Conservation (phyloP, 1,284 basidiomycete species). For the Puccinia polysora region DNA sequence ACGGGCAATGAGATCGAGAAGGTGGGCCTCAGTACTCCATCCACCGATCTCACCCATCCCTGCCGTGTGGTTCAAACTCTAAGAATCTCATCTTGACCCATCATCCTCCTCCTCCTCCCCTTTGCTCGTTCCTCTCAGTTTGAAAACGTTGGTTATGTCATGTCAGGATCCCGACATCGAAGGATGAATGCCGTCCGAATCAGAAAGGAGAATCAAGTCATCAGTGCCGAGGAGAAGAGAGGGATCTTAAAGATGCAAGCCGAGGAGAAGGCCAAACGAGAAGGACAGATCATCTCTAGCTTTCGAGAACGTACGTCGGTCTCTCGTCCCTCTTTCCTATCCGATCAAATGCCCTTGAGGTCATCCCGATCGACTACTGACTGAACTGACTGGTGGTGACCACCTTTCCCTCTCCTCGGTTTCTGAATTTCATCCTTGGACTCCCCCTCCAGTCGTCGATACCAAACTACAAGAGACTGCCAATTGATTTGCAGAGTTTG, state of each 20-base stretch:
- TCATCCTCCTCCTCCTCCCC: neutral
- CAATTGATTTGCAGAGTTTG: neutral
- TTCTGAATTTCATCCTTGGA: neutral
- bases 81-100: neutral
- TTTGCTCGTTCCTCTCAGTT: conserved; percentile 55
- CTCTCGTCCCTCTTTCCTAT: neutral
- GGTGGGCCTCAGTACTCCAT: neutral
- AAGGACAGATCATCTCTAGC: conserved; percentile 59
- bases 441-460: conserved; percentile 31
- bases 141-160: conserved; percentile 91
- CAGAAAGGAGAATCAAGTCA: conserved; percentile 98
- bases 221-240: conserved; percentile 93
- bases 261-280: conserved; percentile 85
- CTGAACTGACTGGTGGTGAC: neutral
- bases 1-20: conserved; percentile 75
- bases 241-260: conserved; percentile 85
- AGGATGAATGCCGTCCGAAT: conserved; percentile 81
- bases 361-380: neutral
- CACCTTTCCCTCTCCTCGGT: neutral
- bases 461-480: conserved; percentile 33
- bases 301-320: conserved; percentile 52
- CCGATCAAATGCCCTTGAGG: neutral
- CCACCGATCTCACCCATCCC: neutral
- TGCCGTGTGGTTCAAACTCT: neutral
- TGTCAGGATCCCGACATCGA: conserved; percentile 84